phyloP scores from a whole-genome alignment of 306 rosid genomes.

The Cicer arietinum region DNA sequence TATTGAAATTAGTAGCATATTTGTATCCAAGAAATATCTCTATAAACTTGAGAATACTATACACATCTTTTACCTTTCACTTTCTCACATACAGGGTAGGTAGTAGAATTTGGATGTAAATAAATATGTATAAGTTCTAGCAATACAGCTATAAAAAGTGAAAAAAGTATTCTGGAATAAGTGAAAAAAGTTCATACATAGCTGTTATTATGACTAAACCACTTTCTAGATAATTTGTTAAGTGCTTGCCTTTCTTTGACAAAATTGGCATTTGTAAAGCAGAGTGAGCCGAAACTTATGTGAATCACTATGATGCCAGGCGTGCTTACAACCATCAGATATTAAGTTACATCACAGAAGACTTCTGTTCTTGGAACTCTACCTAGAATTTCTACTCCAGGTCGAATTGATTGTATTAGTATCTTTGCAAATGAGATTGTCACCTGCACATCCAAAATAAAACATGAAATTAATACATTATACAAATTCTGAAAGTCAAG shows the following conservation, averaged over 20 bases:
- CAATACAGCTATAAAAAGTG: no score
- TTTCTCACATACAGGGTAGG: no score
- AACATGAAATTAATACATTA: background rate
- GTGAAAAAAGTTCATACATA: conserved; percentile 31
- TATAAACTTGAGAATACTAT: no score
- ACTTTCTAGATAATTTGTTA: conserved; percentile 37
- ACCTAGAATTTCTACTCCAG: conserved; percentile 71
- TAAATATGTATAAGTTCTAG: no score
- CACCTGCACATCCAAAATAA: conserved; percentile 53
- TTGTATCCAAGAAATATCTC: no score
- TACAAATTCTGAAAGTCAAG: no score
- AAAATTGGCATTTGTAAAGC: conserved; percentile 84
- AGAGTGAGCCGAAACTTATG: conserved; percentile 69
- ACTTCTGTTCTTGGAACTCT: conserved; percentile 75
- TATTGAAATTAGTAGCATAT: no score
- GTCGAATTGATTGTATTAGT: conserved; percentile 68
- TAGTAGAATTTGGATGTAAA: no score
- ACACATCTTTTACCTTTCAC: no score
- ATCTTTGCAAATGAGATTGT: conserved; percentile 80
- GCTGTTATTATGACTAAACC: conserved; percentile 32
- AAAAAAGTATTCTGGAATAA: conserved; percentile 58
- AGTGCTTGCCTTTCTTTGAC: conserved; percentile 71
- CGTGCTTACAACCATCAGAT: conserved; percentile 73
- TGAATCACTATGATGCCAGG: conserved; percentile 69
- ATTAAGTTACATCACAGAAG: conserved; percentile 70